phyloP scores from a whole-genome alignment of 2,329 filamentous ascomycete species.

The Alternaria panax region DNA sequence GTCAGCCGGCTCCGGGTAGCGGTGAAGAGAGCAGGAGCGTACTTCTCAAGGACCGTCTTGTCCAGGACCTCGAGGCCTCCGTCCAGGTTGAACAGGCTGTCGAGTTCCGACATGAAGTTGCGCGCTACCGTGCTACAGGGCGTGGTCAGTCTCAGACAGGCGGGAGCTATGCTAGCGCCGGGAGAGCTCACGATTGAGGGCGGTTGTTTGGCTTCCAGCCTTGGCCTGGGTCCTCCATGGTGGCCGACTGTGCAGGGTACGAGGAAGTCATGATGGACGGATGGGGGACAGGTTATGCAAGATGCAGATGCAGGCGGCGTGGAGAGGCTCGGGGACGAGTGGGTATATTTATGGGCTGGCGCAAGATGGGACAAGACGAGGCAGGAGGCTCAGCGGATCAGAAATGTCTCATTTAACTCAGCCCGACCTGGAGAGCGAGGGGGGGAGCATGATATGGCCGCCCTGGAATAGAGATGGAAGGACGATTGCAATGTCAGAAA shows the following conservation, averaged over 20 bases:
- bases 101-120: constrained; percentile 84
- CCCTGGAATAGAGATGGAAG: constrained; percentile 24
- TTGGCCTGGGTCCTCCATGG: constrained; percentile 63
- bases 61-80: constrained; percentile 77
- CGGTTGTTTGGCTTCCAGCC: constrained; percentile 83
- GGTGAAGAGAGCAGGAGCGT: constrained; percentile 45
- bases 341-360: constrained; percentile 17
- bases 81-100: constrained; percentile 89
- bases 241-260: constrained; percentile 22
- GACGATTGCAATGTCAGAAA: constrained; percentile 36
- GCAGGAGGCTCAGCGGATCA: constrained; percentile 25
- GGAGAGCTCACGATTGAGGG: constrained; percentile 76
- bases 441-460: constrained; percentile 38
- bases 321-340: constrained; percentile 15
- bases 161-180: constrained; percentile 31
- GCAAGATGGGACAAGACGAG: constrained; percentile 10
- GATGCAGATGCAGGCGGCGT: constrained; percentile 12
- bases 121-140: constrained; percentile 78
- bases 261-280: constrained; percentile 19
- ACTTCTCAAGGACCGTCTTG: constrained; percentile 83
- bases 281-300: constrained; percentile 7
- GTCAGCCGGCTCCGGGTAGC: constrained; percentile 15
- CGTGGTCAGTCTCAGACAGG: constrained; percentile 33
- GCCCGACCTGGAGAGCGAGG: constrained; percentile 18
- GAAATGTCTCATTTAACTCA: constrained; percentile 37